Base-by-base conservation (phyloP, 495 filamentous ascomycete genomes). In the Penicillium verhagenii region DNA sequence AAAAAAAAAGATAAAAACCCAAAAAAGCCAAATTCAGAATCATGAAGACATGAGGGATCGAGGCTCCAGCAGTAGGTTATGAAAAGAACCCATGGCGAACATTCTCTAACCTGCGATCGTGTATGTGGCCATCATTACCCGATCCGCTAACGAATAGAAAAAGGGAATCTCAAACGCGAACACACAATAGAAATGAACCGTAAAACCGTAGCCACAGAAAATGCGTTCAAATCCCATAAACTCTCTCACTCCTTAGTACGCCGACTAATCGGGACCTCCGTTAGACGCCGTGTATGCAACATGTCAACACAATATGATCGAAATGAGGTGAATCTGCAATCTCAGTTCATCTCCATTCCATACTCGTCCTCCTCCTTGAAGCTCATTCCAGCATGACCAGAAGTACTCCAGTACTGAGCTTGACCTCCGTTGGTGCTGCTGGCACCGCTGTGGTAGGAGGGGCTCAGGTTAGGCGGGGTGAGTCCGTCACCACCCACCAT, bases 301-400 rank as follows among this genome's bases (percentile, higher is more conserved):
- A 66, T 64, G 57, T 70, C 66, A 68, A 67, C 57, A 61, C 61
- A 55, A 46, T 26, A 35, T 43, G 24, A 39, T 23, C 55, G 50
- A 48, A 47, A 19, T 43, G 42, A 47, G 19, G 9, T 48, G 28
- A 40, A 13, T 47, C 14, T 35, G 43, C 10, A 53, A 38, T n/a
- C 39, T 73, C 65, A 85, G 47, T 75, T 81, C 70, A 87, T 82
- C 57, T 96, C 90, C 91, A 94, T 94, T 48, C 79, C 79, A 57
- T 88, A 91, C 64, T 93, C 90, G 58, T 96, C 92, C 68, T 96
- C 92, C 64, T 96, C 92, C 68, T 96, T 96, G 74, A 96, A 92
- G 64, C 80, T 81, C 64, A 88, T 84, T 23, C 78, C 82, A 18
- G 88, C 84, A 48, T 76, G 72, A 29, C 86, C 82, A 47, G 88